A percentile compares a stretch with the other conserved stretches of the same genome.
These are phyloP conservation scores for Cardamine occulta DNA, from an alignment of 345 rosid genomes.

Conservation along the genomic window DNA sequence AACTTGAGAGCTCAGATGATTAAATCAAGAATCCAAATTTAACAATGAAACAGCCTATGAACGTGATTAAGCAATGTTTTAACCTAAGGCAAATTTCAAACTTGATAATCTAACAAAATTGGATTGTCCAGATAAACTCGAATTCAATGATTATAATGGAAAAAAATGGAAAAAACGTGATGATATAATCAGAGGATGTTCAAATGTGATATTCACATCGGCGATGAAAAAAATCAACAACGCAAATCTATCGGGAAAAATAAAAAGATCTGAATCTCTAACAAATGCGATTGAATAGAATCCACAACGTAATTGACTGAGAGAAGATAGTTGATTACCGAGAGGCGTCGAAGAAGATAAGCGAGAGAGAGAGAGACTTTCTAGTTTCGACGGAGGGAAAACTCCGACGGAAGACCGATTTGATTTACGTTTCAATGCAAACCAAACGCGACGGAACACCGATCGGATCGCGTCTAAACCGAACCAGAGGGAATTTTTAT, in stretches of 20 bases:
- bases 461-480: too few species aligned
- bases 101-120: slow-evolving; percentile 1
- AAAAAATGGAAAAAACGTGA: neutral
- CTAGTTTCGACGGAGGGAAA: too few species aligned
- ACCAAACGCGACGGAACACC: too few species aligned
- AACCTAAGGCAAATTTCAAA: neutral
- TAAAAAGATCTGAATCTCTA: neutral
- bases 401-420: too few species aligned
- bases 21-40: too few species aligned
- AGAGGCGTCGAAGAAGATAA: too few species aligned
- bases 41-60: neutral
- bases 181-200: neutral
- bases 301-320: too few species aligned
- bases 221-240: slow-evolving; percentile 5
- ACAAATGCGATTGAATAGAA: neutral
- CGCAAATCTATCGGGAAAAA: neutral
- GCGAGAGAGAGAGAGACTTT: too few species aligned
- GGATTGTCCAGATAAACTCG: neutral
- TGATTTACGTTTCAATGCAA: too few species aligned
- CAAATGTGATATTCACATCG: neutral
- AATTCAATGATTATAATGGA: neutral
- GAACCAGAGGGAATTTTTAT: too few species aligned
- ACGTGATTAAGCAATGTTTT: neutral
- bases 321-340: too few species aligned
- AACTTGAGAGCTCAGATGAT: too few species aligned